phyloP scores from a whole-genome alignment of 2,329 filamentous ascomycete species.

The Tolypocladium amazonense region DNA sequence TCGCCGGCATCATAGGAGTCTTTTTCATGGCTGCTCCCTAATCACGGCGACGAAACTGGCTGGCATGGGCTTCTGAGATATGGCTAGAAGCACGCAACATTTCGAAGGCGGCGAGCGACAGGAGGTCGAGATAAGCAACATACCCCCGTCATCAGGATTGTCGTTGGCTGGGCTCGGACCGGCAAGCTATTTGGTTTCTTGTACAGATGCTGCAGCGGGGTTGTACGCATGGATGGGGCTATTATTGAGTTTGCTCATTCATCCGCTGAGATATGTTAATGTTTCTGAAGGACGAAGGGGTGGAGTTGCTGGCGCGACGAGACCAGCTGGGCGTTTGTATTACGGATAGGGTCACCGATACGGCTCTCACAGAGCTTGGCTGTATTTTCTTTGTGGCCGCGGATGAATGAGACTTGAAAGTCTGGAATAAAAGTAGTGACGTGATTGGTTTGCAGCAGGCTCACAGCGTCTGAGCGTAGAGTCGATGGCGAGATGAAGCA shows the following conservation, averaged over 20 bases:
- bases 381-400: slow-evolving; percentile 1
- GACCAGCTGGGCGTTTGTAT: background rate
- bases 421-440: background rate
- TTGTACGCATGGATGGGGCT: background rate
- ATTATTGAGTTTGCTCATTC: background rate
- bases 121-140: background rate
- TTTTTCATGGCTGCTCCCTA: background rate
- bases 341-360: slow-evolving; percentile 1
- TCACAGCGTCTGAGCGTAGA: background rate
- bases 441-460: background rate
- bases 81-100: background rate
- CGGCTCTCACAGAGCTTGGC: slow-evolving; percentile 5
- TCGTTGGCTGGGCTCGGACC: background rate
- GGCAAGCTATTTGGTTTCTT: background rate
- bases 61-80: too few relatives aligned
- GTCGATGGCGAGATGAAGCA: background rate
- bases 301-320: background rate
- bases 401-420: background rate
- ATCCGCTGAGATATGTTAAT: background rate
- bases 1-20: background rate
- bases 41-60: background rate
- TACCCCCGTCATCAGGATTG: background rate
- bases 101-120: background rate
- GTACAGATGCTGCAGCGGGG: slow-evolving; percentile 5
- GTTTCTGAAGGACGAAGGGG: background rate